phyloP scores from a whole-genome alignment of 257 asterid species.

The Linderniella brevidens region DNA sequence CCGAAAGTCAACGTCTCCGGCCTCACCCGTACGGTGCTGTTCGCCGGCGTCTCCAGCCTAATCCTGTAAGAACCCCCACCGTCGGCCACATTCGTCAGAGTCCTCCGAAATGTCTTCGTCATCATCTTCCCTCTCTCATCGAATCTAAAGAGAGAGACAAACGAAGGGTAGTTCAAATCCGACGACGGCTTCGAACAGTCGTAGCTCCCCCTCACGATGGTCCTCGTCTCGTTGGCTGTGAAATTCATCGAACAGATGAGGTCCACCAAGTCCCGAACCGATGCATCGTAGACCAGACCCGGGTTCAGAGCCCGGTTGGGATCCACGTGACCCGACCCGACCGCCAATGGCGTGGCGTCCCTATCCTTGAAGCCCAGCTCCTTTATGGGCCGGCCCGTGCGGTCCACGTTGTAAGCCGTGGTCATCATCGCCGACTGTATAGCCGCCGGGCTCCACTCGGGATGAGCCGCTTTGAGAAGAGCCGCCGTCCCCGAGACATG shows the following conservation, averaged over 20 bases:
- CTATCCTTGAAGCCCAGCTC: constrained; percentile 10
- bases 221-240: constrained; percentile 11
- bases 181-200: constrained; percentile 20
- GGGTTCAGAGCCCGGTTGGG: constrained; percentile 31
- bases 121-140: neutral
- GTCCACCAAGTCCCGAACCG: constrained; percentile 17
- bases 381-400: constrained; percentile 13
- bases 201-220: constrained; percentile 19
- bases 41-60: constrained; percentile 10
- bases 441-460: constrained; percentile 32
- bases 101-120: constrained; percentile 11
- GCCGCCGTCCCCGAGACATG: constrained; percentile 29
- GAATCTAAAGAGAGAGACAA: constrained; percentile 13
- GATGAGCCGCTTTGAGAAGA: constrained; percentile 21
- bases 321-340: constrained; percentile 23
- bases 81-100: constrained; percentile 17
- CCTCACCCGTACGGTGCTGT: constrained; percentile 4
- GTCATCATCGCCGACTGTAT: constrained; percentile 31
- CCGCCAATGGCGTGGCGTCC: constrained; percentile 19
- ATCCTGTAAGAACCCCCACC: constrained; percentile 13
- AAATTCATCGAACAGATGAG: constrained; percentile 24
- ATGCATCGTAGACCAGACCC: constrained; percentile 22
- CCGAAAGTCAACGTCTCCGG: constrained; percentile 15
- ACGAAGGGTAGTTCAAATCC: constrained; percentile 25
- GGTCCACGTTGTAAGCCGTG: constrained; percentile 17